These are phyloP conservation scores for Emydomyces testavorans DNA, from an alignment of 2,329 filamentous ascomycete species.

Conservation along the genomic window DNA sequence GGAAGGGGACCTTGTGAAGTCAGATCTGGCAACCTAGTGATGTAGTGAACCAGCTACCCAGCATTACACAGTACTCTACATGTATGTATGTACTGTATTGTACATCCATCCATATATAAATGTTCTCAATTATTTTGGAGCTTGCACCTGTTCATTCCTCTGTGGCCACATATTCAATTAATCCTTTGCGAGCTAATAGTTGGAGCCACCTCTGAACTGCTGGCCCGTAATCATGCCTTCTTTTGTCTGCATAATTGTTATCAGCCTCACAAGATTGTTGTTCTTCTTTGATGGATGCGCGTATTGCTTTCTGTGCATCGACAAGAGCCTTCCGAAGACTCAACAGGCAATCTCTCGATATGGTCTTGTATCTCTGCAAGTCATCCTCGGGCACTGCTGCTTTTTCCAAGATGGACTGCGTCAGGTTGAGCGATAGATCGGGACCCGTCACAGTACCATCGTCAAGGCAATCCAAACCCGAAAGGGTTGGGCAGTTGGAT, in stretches of 20 bases:
- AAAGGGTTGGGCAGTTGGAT: neutral
- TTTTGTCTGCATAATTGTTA: constrained; percentile 32
- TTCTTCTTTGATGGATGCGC: constrained; percentile 31
- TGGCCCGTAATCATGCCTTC: constrained; percentile 54
- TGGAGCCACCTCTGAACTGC: constrained; percentile 59
- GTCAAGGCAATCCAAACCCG: constrained; percentile 10
- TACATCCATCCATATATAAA: too few species aligned
- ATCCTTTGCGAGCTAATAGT: constrained; percentile 55
- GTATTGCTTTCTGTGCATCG: constrained; percentile 25
- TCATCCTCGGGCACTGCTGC: constrained; percentile 22
- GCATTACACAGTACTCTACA: too few species aligned
- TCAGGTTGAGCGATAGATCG: constrained; percentile 31
- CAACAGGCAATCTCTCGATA: constrained; percentile 24
- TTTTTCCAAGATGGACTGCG: constrained; percentile 25
- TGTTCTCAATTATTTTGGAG: too few species aligned
- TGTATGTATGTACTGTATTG: too few species aligned
- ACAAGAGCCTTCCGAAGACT: constrained; percentile 23
- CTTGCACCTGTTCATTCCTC: too few species aligned
- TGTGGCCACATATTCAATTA: constrained; percentile 35
- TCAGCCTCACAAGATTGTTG: constrained; percentile 30
- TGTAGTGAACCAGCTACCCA: too few species aligned
- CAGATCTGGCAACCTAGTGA: too few species aligned
- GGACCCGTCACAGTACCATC: constrained; percentile 23
- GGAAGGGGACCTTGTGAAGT: too few species aligned
- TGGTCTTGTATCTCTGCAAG: constrained; percentile 19